phyloP scores from a whole-genome alignment of 352 stramenopile genomes.

The Phytopythium vexans region DNA sequence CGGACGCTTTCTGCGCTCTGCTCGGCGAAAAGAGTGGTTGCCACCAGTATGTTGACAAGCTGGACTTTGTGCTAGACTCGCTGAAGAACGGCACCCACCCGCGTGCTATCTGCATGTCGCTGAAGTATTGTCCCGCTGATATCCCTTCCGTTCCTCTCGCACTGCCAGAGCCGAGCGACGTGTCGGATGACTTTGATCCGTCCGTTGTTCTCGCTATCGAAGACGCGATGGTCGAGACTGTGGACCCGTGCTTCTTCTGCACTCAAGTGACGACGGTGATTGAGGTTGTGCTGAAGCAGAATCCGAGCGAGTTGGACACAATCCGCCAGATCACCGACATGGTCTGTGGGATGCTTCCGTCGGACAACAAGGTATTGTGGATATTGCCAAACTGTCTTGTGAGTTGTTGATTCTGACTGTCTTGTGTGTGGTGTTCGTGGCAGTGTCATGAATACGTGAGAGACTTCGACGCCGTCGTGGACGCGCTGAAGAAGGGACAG shows the following conservation, averaged over 20 bases:
- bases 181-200: constrained; percentile 21
- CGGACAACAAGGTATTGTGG: constrained; percentile 49
- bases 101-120: constrained; percentile 23
- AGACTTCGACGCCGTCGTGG: constrained; percentile 56
- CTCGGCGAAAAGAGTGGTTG: constrained; percentile 25
- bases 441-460: constrained; percentile 64
- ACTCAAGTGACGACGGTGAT: constrained; percentile 57
- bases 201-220: constrained; percentile 29
- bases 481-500: constrained; percentile 64
- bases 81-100: constrained; percentile 32
- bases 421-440: constrained; percentile 7
- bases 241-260: constrained; percentile 67
- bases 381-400: constrained; percentile 1
- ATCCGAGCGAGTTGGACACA: constrained; percentile 47
- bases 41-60: constrained; percentile 25
- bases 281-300: constrained; percentile 47
- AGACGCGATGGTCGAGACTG: constrained; percentile 26
- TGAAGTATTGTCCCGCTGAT: constrained; percentile 26
- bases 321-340: constrained; percentile 63
- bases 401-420: constrained; percentile 8
- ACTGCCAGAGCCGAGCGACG: not conserved
- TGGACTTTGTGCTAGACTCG: constrained; percentile 32
- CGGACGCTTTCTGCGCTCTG: constrained; percentile 27
- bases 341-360: constrained; percentile 54
- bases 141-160: not conserved